Base-by-base conservation (phyloP, 1,284 basidiomycete genomes). In the Fomitopsis pinicola region DNA sequence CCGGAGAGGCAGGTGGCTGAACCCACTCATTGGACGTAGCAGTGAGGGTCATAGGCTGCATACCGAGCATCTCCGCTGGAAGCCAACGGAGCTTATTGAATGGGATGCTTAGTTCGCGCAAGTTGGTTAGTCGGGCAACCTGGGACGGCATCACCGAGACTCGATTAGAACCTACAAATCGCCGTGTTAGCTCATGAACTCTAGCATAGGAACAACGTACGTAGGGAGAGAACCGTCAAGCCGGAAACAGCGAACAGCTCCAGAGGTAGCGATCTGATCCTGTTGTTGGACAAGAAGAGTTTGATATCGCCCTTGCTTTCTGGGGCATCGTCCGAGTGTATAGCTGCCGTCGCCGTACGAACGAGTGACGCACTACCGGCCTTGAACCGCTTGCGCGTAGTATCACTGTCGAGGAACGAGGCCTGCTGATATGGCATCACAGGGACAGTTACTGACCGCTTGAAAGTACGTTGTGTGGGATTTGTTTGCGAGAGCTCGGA, bases 121-220 rank as follows among this genome's bases (percentile, higher is more conserved):
- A 78, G 54, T 82, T 81, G 2, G 68, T 74, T 8, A 92, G 76
- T 9, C 75, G 75, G 14, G 71, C 76, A 48, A 92, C 87, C 59
- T 88, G 86, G 0, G 89, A 83, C 1, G 89, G 89, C n/a, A 92
- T 69, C 48, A 75, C 74, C 0, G 74, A 78, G 6, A 92, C 73
- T 4, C 68, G 66, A 67, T 92, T 91, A n/a, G 76, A 75, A 1
- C 84, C 87, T 88, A 60, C 8, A 44, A 44, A 40, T 15, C 38
- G 38, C 38, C 14, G 38, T 42, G 35, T 22, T 30, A 58, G 26
- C n/a, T 5, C 33, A 6, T 40, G 35, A 46, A 5, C 42, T 17
- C 30, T 54, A 55, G 28, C 33, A 36, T 26, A 61, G 26, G 14
- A 40, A 22, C 48, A 17, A 74, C 84, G 62, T 63, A 89, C 87